Evolutionary conservation across 768 basidiomycete genomes (phyloP).

Genomic region (Tricholoma saponaceum): DNA sequence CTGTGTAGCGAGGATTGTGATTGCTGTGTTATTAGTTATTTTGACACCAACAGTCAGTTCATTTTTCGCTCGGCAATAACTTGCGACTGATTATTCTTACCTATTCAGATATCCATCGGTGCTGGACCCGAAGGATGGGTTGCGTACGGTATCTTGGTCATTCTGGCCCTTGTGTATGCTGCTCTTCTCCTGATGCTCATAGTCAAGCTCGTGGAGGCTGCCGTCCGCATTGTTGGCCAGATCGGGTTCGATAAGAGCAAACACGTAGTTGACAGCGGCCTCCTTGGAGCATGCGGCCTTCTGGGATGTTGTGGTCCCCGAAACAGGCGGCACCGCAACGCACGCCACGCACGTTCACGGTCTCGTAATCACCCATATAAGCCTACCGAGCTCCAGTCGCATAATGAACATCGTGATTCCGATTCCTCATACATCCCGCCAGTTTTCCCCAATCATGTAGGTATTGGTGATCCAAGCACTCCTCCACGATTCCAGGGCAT

Average conservation of each 20-base stretch:
- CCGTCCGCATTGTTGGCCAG: slow-evolving; percentile 71
- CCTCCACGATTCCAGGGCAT: slow-evolving; percentile 30
- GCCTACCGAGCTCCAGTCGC: slow-evolving; percentile 12
- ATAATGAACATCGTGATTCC: slow-evolving; percentile 27
- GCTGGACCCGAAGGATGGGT: slow-evolving; percentile 86
- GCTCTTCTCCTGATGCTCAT: slow-evolving; percentile 79
- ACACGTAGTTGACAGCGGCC: slow-evolving; percentile 77
- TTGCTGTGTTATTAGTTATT: slow-evolving; percentile 88
- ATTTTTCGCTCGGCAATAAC: slow-evolving; percentile 9
- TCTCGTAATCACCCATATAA: slow-evolving; percentile 14
- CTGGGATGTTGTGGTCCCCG: slow-evolving; percentile 61
- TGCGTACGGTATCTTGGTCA: slow-evolving; percentile 86
- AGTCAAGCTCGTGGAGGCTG: slow-evolving; percentile 80
- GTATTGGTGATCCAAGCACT: slow-evolving; percentile 15
- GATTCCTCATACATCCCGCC: slow-evolving; percentile 54
- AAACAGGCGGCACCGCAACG: slow-evolving; percentile 30
- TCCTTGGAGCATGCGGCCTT: slow-evolving; percentile 80
- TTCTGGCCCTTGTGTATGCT: slow-evolving; percentile 77
- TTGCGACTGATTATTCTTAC: slow-evolving; percentile 9
- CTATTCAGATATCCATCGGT: slow-evolving; percentile 74
- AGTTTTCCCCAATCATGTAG: slow-evolving; percentile 25
- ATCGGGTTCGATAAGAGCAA: slow-evolving; percentile 83
- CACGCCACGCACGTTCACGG: slow-evolving; percentile 22
- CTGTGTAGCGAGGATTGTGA: slow-evolving; percentile 85
- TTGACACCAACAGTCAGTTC: slow-evolving; percentile 77